phyloP scores from a whole-genome alignment of 352 stramenopile species.

The Globisporangium iwayamae region DNA sequence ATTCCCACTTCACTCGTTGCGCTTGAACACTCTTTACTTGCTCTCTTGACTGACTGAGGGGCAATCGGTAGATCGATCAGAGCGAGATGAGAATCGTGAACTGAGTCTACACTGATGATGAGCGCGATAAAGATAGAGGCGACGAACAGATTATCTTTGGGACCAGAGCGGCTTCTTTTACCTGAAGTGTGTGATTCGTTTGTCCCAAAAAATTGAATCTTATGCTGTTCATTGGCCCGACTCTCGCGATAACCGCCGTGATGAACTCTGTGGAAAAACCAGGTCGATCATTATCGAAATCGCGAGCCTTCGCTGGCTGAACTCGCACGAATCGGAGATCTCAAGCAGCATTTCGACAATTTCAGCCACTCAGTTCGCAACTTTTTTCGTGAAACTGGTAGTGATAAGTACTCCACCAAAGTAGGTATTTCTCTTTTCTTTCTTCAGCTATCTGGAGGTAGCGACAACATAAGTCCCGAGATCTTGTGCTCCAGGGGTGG shows the following conservation, averaged over 20 bases:
- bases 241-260: no score
- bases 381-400: background rate
- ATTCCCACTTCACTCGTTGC: background rate
- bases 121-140: background rate
- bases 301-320: no score
- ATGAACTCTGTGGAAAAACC: no score
- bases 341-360: background rate
- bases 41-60: background rate
- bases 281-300: no score
- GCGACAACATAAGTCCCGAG: conserved; percentile 18
- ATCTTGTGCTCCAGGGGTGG: conserved; percentile 13
- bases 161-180: no score
- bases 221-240: no score
- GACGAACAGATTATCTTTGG: background rate
- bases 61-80: no score
- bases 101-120: background rate
- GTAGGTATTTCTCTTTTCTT: background rate
- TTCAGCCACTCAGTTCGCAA: background rate
- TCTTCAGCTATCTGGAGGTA: conserved; percentile 12
- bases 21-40: no score
- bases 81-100: background rate
- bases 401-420: background rate
- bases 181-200: no score
- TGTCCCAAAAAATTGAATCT: no score
- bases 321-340: no score